Percentiles rank a stretch among this genome's conserved stretches.
phyloP scores from a whole-genome alignment of 2,329 filamentous ascomycete species.

The Pseudogymnoascus sp. region DNA sequence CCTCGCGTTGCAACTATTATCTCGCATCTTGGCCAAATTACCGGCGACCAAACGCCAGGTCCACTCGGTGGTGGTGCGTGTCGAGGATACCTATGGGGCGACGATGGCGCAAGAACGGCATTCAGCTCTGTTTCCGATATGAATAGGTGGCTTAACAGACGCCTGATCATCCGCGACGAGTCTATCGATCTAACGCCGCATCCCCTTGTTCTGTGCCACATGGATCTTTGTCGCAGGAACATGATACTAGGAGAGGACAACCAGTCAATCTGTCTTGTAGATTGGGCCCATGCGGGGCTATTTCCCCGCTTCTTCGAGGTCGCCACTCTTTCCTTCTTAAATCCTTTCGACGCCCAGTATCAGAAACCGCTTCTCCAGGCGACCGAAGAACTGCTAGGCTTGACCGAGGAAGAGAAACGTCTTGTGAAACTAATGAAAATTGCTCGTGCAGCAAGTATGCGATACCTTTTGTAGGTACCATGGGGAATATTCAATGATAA shows the following conservation, averaged over 20 bases:
- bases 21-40: constrained; percentile 13
- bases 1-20: constrained; percentile 15
- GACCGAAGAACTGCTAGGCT: constrained; percentile 11
- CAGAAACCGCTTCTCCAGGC: constrained; percentile 15
- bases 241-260: too few species aligned
- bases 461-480: constrained; percentile 15
- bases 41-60: constrained; percentile 14
- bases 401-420: constrained; percentile 21
- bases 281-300: too few species aligned
- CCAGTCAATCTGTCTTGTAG: too few species aligned
- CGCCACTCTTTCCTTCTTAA: too few species aligned
- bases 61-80: constrained; percentile 16
- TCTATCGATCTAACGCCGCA: too few species aligned
- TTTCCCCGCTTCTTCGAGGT: too few species aligned
- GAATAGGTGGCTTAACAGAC: too few species aligned
- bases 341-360: constrained; percentile 16
- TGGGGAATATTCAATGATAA: not conserved
- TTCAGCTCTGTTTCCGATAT: too few species aligned
- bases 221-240: too few species aligned
- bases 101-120: too few species aligned
- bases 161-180: too few species aligned
- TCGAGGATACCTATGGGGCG: constrained; percentile 20
- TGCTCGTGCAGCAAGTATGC: constrained; percentile 15
- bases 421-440: constrained; percentile 17
- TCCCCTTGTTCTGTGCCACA: too few species aligned